Evolutionary conservation across 2,329 filamentous ascomycete genomes (phyloP).

Genomic region (Geosmithia morbida): DNA sequence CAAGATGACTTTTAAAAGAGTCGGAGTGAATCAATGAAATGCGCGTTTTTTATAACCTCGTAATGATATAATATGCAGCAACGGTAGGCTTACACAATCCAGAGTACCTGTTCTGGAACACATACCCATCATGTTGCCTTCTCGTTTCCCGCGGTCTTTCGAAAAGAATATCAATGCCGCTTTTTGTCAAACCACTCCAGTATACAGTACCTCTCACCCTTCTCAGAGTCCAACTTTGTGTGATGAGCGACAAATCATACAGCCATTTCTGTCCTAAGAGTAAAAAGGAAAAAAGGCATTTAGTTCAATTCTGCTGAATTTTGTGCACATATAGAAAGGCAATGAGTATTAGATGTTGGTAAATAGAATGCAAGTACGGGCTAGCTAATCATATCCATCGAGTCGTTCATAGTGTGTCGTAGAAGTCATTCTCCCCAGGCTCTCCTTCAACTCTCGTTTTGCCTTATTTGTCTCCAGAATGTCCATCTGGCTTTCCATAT

Average conservation of each 20-base stretch:
- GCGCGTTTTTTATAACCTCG: too few relatives aligned
- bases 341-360: too few relatives aligned
- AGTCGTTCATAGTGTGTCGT: not conserved
- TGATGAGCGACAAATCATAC: not conserved
- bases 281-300: too few relatives aligned
- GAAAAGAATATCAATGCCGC: not conserved
- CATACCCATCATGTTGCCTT: not conserved
- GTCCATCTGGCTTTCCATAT: not conserved
- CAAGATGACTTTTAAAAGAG: too few relatives aligned
- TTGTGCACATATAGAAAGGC: too few relatives aligned
- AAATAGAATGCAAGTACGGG: too few relatives aligned
- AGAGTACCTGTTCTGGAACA: not conserved
- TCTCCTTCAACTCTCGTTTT: conserved; percentile 1
- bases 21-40: too few relatives aligned
- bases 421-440: conserved; percentile 1
- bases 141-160: not conserved
- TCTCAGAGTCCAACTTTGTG: not conserved
- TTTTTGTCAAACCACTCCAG: not conserved
- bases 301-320: too few relatives aligned
- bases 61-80: not conserved
- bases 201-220: not conserved
- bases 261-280: too few relatives aligned
- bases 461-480: not conserved
- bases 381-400: not conserved
- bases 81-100: not conserved